phyloP scores from a whole-genome alignment of 345 rosid species.

The Linum tenue region DNA sequence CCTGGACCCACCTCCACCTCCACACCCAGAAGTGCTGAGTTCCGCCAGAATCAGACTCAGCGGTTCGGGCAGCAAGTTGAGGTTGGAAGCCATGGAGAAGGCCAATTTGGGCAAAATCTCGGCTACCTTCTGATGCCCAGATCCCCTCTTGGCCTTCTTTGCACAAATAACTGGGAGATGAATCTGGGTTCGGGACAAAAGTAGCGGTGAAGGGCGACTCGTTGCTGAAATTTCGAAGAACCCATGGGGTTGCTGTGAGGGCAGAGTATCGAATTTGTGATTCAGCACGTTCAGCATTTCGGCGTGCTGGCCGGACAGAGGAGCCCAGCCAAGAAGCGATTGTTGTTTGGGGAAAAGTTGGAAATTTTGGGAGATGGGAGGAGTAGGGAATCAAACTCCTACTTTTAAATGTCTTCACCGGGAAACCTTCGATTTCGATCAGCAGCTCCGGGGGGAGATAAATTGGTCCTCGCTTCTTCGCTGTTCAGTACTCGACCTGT shows the following conservation, averaged over 20 bases:
- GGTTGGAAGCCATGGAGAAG: slow-evolving; percentile 28
- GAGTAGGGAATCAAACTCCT: too few relatives aligned
- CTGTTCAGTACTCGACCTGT: too few relatives aligned
- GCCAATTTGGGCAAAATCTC: slow-evolving; percentile 25
- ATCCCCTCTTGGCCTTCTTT: slow-evolving; percentile 28
- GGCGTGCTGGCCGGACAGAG: too few relatives aligned
- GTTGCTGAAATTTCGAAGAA: background rate
- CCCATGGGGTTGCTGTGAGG: background rate
- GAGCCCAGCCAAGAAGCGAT: too few relatives aligned
- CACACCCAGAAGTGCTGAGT: slow-evolving; percentile 27
- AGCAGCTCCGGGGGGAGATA: too few relatives aligned
- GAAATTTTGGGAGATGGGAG: too few relatives aligned
- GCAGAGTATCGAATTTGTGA: background rate
- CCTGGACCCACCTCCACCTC: slow-evolving; percentile 9
- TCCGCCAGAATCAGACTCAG: slow-evolving; percentile 22
- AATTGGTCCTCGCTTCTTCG: too few relatives aligned
- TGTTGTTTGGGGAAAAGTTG: too few relatives aligned
- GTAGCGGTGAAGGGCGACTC: slow-evolving; percentile 4
- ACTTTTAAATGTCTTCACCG: too few relatives aligned
- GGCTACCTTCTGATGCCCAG: slow-evolving; percentile 21
- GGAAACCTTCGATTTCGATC: too few relatives aligned
- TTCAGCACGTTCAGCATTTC: background rate
- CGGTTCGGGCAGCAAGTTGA: slow-evolving; percentile 40
- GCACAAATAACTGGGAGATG: slow-evolving; percentile 24
- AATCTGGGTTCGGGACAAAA: slow-evolving; percentile 16